Percentiles rank a stretch among this genome's conserved stretches.
Conservation (phyloP, 371 early-diverging fungal species). For the Rhizopus arrhizus region DNA sequence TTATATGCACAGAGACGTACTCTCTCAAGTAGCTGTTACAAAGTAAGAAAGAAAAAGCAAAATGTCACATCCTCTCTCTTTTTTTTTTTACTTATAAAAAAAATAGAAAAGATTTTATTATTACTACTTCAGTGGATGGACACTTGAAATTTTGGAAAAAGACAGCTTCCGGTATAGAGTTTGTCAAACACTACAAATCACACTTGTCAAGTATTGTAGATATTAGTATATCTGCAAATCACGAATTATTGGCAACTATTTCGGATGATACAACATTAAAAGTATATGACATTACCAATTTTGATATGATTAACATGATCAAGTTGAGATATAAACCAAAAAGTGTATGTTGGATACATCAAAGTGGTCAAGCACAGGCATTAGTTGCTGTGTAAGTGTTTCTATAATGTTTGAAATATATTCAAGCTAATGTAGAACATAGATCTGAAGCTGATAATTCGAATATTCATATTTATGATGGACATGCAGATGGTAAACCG, state of each 20-base stretch:
- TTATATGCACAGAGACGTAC: conserved; percentile 93
- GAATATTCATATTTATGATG: conserved; percentile 82
- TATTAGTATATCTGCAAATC: conserved; percentile 74
- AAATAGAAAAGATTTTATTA: conserved; percentile 81
- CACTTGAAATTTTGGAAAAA: conserved; percentile 99
- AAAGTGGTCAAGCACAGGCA: conserved; percentile 81
- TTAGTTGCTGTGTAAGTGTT: conserved; percentile 72
- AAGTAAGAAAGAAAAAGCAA: conserved; percentile 40
- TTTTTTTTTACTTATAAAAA: not conserved
- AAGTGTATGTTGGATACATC: conserved; percentile 85
- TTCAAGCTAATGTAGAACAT: not conserved
- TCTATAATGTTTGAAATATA: not conserved
- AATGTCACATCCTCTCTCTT: not conserved
- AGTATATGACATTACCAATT: conserved; percentile 93
- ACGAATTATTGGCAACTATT: conserved; percentile 80
- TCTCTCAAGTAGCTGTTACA: conserved; percentile 78
- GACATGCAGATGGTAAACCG: conserved; percentile 67
- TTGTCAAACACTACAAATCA: conserved; percentile 94
- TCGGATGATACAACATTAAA: conserved; percentile 85
- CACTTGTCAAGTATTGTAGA: conserved; percentile 72
- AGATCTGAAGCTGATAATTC: conserved; percentile 78
- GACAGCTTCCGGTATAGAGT: conserved; percentile 89
- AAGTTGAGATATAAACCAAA: conserved; percentile 76
- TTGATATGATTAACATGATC: conserved; percentile 97
- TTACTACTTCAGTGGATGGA: conserved; percentile 94